Conservation (phyloP, 805 yeast genomes). For the Ogataea polymorpha region DNA sequence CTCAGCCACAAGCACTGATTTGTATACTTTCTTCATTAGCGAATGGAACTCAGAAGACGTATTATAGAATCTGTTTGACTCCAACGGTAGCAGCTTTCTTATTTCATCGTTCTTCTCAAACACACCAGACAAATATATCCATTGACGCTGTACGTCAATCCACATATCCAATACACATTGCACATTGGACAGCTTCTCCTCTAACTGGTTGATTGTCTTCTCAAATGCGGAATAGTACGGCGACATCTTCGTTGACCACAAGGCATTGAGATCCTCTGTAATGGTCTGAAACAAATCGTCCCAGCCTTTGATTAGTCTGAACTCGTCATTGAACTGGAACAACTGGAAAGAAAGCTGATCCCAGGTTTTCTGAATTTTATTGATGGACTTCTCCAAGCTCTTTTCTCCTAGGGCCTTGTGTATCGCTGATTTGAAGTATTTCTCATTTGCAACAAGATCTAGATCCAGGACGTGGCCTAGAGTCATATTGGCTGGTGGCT, state of each 20-base stretch:
- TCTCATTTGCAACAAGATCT: slow-evolving; percentile 44
- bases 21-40: slow-evolving; percentile 47
- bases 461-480: slow-evolving; percentile 64
- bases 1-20: slow-evolving; percentile 53
- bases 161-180: slow-evolving; percentile 58
- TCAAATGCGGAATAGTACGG: slow-evolving; percentile 59
- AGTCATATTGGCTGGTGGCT: slow-evolving; percentile 31
- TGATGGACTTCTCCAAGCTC: slow-evolving; percentile 56
- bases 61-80: slow-evolving; percentile 61
- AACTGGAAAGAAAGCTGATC: slow-evolving; percentile 44
- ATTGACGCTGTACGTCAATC: slow-evolving; percentile 84
- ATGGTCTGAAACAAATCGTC: slow-evolving; percentile 55
- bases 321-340: slow-evolving; percentile 49
- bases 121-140: slow-evolving; percentile 82
- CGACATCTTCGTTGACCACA: slow-evolving; percentile 71
- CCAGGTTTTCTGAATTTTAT: slow-evolving; percentile 57
- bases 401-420: slow-evolving; percentile 72
- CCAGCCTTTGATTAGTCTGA: slow-evolving; percentile 66
- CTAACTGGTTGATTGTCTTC: slow-evolving; percentile 52
- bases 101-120: slow-evolving; percentile 62
- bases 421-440: slow-evolving; percentile 45
- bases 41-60: slow-evolving; percentile 60
- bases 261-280: slow-evolving; percentile 56
- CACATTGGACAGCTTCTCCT: slow-evolving; percentile 49
- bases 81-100: slow-evolving; percentile 61